Evolutionary conservation across 139 green algal genomes (phyloP).

Genomic region (Chlamydomonas sp.): DNA sequence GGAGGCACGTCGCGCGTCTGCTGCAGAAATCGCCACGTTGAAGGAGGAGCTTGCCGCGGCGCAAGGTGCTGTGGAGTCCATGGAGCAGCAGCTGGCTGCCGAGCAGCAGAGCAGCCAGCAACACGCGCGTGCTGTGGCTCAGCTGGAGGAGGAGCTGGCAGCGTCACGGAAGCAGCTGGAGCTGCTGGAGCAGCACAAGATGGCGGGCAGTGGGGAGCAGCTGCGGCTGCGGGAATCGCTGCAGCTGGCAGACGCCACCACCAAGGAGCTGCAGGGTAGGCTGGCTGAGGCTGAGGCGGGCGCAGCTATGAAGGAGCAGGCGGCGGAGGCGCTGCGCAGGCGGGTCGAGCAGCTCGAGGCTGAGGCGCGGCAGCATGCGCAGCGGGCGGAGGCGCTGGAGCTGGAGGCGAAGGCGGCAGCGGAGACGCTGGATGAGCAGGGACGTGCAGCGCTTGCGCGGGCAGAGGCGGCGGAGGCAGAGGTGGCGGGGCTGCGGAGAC

Average conservation of each 20-base stretch:
- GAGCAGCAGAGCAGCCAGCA: no score
- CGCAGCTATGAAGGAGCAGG: not conserved
- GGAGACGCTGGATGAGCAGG: no score
- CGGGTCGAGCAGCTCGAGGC: not conserved
- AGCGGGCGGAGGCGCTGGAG: not conserved
- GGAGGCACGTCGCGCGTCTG: not conserved
- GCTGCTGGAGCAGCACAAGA: no score
- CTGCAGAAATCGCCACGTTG: not conserved
- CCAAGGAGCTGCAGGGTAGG: not conserved
- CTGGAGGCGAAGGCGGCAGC: not conserved
- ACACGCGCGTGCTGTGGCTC: no score
- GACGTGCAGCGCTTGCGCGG: no score
- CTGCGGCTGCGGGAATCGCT: no score
- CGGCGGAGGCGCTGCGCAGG: not conserved
- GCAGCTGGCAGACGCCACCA: not conserved
- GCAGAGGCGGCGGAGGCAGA: not conserved
- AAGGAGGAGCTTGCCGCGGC: slow-evolving; percentile 9
- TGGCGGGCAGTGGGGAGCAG: no score
- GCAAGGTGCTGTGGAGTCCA: not conserved
- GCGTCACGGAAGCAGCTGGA: no score
- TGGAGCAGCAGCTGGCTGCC: no score
- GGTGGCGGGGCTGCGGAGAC: not conserved
- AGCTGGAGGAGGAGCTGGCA: no score
- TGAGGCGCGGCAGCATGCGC: not conserved
- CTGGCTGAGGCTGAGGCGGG: not conserved